phyloP scores from a whole-genome alignment of 495 filamentous ascomycete species.

The Lasiosphaeris hirsuta region DNA sequence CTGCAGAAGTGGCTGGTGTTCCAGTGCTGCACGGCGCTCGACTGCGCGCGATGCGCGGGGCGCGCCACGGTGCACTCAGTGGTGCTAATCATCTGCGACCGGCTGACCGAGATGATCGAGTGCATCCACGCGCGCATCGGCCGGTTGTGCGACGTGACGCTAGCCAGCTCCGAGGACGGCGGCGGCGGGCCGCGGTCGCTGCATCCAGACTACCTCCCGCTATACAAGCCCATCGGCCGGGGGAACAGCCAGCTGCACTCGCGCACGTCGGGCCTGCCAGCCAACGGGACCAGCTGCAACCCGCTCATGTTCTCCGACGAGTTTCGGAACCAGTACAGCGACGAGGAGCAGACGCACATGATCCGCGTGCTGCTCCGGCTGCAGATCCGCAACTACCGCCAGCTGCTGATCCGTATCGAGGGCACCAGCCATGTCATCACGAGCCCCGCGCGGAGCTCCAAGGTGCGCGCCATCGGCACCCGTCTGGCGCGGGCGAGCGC shows the following conservation, averaged over 20 bases:
- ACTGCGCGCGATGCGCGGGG: conserved; percentile 6
- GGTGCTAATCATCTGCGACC: conserved; percentile 14
- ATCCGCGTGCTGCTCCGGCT: conserved; percentile 9
- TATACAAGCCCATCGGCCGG: too few relatives aligned
- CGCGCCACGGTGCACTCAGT: conserved; percentile 8
- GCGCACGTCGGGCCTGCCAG: not conserved
- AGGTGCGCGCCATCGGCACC: not conserved
- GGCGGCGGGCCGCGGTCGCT: too few relatives aligned
- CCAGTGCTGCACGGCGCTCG: conserved; percentile 13
- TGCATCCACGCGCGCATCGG: conserved; percentile 13
- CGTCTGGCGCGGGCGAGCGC: too few relatives aligned
- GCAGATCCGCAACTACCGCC: conserved; percentile 10
- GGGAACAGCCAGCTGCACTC: too few relatives aligned
- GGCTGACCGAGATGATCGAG: conserved; percentile 15
- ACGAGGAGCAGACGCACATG: conserved; percentile 17
- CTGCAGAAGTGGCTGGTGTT: conserved; percentile 16
- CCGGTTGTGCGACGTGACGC: not conserved
- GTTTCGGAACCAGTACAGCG: conserved; percentile 9
- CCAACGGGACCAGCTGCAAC: conserved; percentile 5
- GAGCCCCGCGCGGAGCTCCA: conserved; percentile 5
- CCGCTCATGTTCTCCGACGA: conserved; percentile 14
- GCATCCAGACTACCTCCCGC: too few relatives aligned
- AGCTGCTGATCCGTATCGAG: conserved; percentile 9
- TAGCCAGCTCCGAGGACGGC: too few relatives aligned
- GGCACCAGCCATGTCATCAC: not conserved